phyloP scores from a whole-genome alignment of 371 early-diverging fungal genomes.

The Phascolomyces articulosus region DNA sequence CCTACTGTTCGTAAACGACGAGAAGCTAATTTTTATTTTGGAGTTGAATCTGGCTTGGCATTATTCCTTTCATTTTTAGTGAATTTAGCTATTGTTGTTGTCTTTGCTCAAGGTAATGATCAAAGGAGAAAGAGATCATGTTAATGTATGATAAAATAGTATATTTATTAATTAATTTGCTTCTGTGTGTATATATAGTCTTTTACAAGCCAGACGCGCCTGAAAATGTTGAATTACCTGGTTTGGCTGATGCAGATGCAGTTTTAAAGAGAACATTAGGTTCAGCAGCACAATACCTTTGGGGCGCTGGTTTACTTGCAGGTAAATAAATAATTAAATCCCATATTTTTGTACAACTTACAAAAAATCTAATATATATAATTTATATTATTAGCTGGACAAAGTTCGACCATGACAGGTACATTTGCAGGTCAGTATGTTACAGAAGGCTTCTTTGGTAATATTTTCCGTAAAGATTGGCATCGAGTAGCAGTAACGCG shows the following conservation, averaged over 20 bases:
- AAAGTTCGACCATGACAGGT: slow-evolving; percentile 77
- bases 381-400: slow-evolving; percentile 64
- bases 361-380: neutral
- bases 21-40: slow-evolving; percentile 72
- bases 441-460: slow-evolving; percentile 70
- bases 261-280: slow-evolving; percentile 62
- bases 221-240: slow-evolving; percentile 33
- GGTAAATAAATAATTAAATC: neutral
- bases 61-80: slow-evolving; percentile 69
- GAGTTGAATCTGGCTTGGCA: slow-evolving; percentile 70
- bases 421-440: slow-evolving; percentile 80
- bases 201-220: slow-evolving; percentile 52
- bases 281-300: slow-evolving; percentile 60
- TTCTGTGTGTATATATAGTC: slow-evolving; percentile 22
- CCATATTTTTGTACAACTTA: neutral
- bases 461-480: slow-evolving; percentile 68
- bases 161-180: neutral
- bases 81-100: slow-evolving; percentile 75
- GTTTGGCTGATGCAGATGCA: slow-evolving; percentile 66
- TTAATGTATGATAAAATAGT: neutral
- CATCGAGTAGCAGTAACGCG: slow-evolving; percentile 69
- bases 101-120: slow-evolving; percentile 52
- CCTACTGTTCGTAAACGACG: slow-evolving; percentile 53
- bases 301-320: slow-evolving; percentile 71
- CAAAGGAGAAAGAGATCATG: neutral